These are phyloP conservation scores for Vachellia pachyceras DNA, from an alignment of 306 rosid species.

Conservation along the genomic window DNA sequence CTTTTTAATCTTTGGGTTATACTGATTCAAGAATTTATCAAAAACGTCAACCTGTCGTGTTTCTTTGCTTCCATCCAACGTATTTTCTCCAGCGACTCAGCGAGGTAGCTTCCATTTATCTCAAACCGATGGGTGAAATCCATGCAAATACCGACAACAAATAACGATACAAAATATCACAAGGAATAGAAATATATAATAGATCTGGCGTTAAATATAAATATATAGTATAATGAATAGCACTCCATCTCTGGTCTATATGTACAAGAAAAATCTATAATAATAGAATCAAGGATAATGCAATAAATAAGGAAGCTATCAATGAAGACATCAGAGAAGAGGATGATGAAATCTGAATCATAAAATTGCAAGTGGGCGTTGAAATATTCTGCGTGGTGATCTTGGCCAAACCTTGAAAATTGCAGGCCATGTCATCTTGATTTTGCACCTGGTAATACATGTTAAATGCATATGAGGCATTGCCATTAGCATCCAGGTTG, in stretches of 20 bases:
- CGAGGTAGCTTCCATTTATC: not conserved
- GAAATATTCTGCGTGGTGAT: constrained; percentile 65
- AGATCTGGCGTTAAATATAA: constrained; percentile 29
- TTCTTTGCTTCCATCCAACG: not conserved
- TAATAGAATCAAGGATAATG: constrained; percentile 40
- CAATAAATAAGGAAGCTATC: constrained; percentile 37
- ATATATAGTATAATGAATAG: constrained; percentile 34
- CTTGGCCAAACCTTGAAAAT: constrained; percentile 82
- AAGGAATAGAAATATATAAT: not conserved
- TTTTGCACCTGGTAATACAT: constrained; percentile 87
- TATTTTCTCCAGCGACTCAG: not conserved
- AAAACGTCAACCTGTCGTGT: not conserved
- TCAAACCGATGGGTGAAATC: not conserved
- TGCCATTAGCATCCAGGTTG: constrained; percentile 77
- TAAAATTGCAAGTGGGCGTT: constrained; percentile 78
- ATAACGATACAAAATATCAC: constrained; percentile 34
- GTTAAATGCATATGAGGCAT: constrained; percentile 91
- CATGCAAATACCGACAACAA: not conserved
- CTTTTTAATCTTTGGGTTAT: not conserved
- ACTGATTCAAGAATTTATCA: not conserved
- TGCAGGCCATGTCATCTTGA: constrained; percentile 75
- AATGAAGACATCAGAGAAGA: constrained; percentile 50
- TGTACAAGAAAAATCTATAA: constrained; percentile 54
- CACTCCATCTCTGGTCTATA: constrained; percentile 31
- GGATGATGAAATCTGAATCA: constrained; percentile 70